These are phyloP conservation scores for Hypoxylon trugodes DNA, from an alignment of 495 filamentous ascomycete species.

Conservation along the genomic window DNA sequence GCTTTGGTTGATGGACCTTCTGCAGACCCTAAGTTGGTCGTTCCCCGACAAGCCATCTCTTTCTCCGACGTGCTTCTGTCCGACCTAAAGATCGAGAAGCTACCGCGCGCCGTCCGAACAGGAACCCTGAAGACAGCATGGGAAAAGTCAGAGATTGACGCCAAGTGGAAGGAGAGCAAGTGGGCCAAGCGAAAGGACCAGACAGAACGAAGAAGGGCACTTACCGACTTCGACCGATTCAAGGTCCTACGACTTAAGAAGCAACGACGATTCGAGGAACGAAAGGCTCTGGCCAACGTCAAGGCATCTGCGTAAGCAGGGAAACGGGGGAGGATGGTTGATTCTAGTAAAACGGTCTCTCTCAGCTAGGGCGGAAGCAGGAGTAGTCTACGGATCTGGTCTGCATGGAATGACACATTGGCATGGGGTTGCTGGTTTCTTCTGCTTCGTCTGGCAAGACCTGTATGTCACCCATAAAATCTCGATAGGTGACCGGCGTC, in stretches of 20 bases:
- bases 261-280: slow-evolving; percentile 96
- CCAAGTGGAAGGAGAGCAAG: slow-evolving; percentile 85
- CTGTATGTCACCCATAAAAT: slow-evolving; percentile 59
- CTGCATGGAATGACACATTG: slow-evolving; percentile 56
- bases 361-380: slow-evolving; percentile 35
- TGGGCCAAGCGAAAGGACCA: slow-evolving; percentile 90
- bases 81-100: slow-evolving; percentile 84
- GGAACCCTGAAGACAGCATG: slow-evolving; percentile 83
- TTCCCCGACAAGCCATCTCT: slow-evolving; percentile 83
- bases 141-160: slow-evolving; percentile 86
- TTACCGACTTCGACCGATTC: slow-evolving; percentile 99
- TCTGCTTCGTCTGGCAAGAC: slow-evolving; percentile 62
- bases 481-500: slow-evolving; percentile 49
- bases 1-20: slow-evolving; percentile 94
- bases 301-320: slow-evolving; percentile 56
- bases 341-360: slow-evolving; percentile 41
- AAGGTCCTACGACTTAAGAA: slow-evolving; percentile 98
- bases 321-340: slow-evolving; percentile 31
- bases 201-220: slow-evolving; percentile 82
- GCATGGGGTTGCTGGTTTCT: slow-evolving; percentile 56
- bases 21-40: slow-evolving; percentile 72
- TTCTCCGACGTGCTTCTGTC: slow-evolving; percentile 88
- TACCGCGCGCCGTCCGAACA: slow-evolving; percentile 86
- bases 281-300: slow-evolving; percentile 88
- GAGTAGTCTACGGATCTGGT: slow-evolving; percentile 48